Evolutionary conservation across 345 rosid genomes (phyloP), one percentile per base, ranked within the genome.

Genomic region (Syzygium aromaticum): DNA sequence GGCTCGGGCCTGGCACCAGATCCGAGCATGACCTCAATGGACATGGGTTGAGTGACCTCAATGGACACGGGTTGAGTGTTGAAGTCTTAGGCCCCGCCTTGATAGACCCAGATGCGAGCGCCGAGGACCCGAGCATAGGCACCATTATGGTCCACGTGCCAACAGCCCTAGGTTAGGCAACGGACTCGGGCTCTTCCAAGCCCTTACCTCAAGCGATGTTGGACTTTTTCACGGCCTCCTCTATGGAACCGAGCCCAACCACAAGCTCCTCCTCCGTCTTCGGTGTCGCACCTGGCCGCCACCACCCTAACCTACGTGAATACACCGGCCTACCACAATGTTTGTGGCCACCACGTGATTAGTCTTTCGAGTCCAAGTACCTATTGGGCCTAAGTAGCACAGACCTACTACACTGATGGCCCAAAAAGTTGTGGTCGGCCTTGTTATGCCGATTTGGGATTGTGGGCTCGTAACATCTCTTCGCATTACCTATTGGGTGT

Each of bases 121-220:
- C 46, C 46, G 1, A 43, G 46, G 46, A 43, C 46, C 7, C 3
- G 46, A 43, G 46, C 46, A 43, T 43, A 7, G 46, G 46, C 46
- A 43, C 46, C 46, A 43, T 7, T 43, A 43, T 43, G 7, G 6
- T 43, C 5, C 7, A 1, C 1, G 0, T 25, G 64, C 64, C 64
- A 57, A 57, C 0, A 0, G 28, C 0, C 64, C 28, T 57, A 11
- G 15, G 11, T 59, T 59, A 59, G 7, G 27, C 11, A 7, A 7
- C 0, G 7, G 28, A 25, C 28, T 25, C 3, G 1, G 7, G 30
- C 63, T 25, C 28, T 57, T n/a, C 5, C 0, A 0, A 56, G 13
- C 13, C n/a, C 61, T 56, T 56, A 56, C 30, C 15, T 59, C 0
- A 14, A 3, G 11, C 6, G 2, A 59, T 59, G 64, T 59, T 59